Conservation (phyloP, 176 grass and related monocot species). For the Lolium perenne region DNA sequence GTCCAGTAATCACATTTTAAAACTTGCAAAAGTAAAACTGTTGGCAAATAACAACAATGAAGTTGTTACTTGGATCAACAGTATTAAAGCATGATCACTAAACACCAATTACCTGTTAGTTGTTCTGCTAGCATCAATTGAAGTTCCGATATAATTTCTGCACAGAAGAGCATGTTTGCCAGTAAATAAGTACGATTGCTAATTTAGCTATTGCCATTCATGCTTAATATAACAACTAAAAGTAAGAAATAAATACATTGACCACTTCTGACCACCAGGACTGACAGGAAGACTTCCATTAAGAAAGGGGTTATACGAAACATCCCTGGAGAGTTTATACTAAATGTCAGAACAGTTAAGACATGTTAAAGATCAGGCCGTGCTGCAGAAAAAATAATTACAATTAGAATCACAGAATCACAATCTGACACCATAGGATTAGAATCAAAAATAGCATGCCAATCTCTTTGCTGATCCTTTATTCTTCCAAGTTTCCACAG, state of each 20-base stretch:
- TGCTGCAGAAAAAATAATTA: neutral
- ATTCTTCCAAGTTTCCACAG: neutral
- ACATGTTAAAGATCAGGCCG: slow-evolving; percentile 5
- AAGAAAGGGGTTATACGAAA: slow-evolving; percentile 53
- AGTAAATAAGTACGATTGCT: slow-evolving; percentile 11
- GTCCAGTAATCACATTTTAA: neutral
- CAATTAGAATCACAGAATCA: neutral
- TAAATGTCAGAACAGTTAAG: slow-evolving; percentile 31
- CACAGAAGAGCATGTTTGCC: neutral
- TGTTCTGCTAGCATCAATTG: slow-evolving; percentile 7
- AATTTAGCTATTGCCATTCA: neutral
- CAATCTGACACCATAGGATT: neutral
- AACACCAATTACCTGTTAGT: slow-evolving; percentile 24
- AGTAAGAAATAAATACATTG: slow-evolving; percentile 34
- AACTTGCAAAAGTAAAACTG: neutral
- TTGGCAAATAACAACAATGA: neutral
- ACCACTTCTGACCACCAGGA: neutral
- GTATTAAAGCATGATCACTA: neutral
- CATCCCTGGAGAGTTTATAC: slow-evolving; percentile 54
- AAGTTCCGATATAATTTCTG: slow-evolving; percentile 53
- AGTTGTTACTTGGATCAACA: neutral
- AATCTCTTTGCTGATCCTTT: neutral
- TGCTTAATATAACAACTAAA: neutral
- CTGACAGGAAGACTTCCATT: slow-evolving; percentile 27
- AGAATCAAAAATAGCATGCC: neutral